These are phyloP conservation scores for Chaetomium cochliodes DNA, from an alignment of 495 filamentous ascomycete genomes.

Conservation along the genomic window DNA sequence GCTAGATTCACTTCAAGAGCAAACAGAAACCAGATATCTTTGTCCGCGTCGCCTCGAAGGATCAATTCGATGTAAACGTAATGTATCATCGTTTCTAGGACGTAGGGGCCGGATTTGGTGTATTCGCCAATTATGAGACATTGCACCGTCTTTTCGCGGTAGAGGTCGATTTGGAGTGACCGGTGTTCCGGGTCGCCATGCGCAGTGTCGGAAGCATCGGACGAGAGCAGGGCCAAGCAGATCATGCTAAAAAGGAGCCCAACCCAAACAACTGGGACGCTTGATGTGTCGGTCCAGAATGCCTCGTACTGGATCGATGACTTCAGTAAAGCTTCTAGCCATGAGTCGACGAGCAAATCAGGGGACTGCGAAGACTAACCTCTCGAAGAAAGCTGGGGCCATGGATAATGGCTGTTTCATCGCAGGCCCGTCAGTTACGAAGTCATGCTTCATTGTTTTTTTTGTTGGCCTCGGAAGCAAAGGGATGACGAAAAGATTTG, in stretches of 20 bases:
- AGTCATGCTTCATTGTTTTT: too few relatives aligned
- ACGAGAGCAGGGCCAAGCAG: constrained; percentile 1
- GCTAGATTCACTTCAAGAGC: constrained; percentile 39
- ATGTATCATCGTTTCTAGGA: constrained; percentile 43
- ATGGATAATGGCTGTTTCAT: constrained; percentile 5
- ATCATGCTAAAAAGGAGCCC: constrained; percentile 13
- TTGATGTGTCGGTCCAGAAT: background rate
- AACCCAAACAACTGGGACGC: background rate
- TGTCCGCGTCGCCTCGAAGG: constrained; percentile 34
- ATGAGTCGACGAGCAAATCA: background rate
- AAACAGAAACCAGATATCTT: constrained; percentile 43
- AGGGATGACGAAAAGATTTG: background rate
- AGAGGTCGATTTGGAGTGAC: background rate
- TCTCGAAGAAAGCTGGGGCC: constrained; percentile 10
- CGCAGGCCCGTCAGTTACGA: background rate
- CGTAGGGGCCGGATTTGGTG: constrained; percentile 42
- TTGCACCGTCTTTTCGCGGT: constrained; percentile 25
- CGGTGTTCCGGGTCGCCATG: constrained; percentile 11
- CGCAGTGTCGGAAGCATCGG: constrained; percentile 6
- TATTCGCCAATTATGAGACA: constrained; percentile 44
- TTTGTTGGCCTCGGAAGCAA: too few relatives aligned
- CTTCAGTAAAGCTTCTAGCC: background rate
- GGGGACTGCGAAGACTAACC: background rate
- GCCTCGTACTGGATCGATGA: background rate
- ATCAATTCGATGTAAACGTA: constrained; percentile 42